Conservation (phyloP, 805 yeast genomes). For the Komagataella pseudopastoris region DNA sequence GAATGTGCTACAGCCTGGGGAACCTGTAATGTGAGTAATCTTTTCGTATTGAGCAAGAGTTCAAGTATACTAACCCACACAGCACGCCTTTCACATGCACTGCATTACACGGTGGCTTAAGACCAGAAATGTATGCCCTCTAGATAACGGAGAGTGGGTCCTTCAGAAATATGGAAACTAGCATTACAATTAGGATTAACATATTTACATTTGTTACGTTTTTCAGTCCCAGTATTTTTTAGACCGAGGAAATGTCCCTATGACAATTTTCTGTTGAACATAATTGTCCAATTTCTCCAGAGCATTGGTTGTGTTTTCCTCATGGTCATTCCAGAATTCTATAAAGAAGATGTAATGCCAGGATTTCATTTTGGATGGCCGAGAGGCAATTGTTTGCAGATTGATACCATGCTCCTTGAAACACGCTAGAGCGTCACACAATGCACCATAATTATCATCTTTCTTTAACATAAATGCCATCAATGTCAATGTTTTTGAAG, state of each 20-base stretch:
- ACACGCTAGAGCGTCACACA: constrained; percentile 48
- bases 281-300: constrained; percentile 26
- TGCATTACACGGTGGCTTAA: constrained; percentile 93
- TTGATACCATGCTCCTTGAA: constrained; percentile 46
- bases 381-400: constrained; percentile 58
- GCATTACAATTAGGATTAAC: not conserved
- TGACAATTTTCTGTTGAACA: constrained; percentile 36
- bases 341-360: constrained; percentile 82
- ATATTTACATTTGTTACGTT: not conserved
- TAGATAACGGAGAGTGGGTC: constrained; percentile 87
- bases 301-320: constrained; percentile 17
- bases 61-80: not conserved
- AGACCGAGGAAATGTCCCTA: constrained; percentile 32
- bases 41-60: not conserved
- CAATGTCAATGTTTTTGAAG: constrained; percentile 28
- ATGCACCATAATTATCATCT: constrained; percentile 60
- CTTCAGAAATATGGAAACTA: constrained; percentile 3
- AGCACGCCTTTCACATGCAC: constrained; percentile 94
- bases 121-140: constrained; percentile 92
- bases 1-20: constrained; percentile 98
- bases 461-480: constrained; percentile 50
- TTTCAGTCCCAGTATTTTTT: constrained; percentile 5
- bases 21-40: constrained; percentile 40
- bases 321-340: constrained; percentile 35
- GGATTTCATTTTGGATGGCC: constrained; percentile 53